Conservation (phyloP, 345 rosid genomes). For the Ceriops tagal region DNA sequence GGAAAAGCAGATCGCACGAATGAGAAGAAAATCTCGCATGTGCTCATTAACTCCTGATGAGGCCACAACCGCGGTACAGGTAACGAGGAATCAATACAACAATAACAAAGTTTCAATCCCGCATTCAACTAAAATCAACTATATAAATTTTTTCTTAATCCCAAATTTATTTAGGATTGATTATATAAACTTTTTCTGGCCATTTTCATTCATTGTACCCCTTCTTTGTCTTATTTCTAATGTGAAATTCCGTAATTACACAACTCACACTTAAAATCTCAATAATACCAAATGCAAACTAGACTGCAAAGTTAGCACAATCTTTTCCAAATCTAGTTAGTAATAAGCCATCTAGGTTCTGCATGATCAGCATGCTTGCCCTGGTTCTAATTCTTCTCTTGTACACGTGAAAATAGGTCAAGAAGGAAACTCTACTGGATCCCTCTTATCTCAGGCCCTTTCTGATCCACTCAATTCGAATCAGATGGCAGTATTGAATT, state of each 20-base stretch:
- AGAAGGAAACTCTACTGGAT: conserved; percentile 9
- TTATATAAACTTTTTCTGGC: too few species aligned
- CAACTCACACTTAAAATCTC: too few species aligned
- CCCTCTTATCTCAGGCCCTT: conserved; percentile 1
- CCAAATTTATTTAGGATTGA: too few species aligned
- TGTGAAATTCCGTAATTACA: too few species aligned
- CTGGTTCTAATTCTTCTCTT: neutral
- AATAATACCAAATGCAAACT: too few species aligned
- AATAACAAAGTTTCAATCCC: too few species aligned
- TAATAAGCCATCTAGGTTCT: neutral
- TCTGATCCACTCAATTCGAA: neutral
- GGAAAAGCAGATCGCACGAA: neutral
- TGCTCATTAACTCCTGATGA: conserved; percentile 17
- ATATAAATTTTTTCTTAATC: too few species aligned
- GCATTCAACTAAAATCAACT: too few species aligned
- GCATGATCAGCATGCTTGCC: neutral
- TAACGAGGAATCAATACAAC: conserved; percentile 2
- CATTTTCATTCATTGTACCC: too few species aligned
- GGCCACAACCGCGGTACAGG: neutral
- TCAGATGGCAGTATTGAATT: conserved; percentile 15
- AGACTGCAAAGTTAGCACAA: neutral
- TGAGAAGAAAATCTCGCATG: conserved; percentile 1
- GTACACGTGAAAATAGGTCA: neutral
- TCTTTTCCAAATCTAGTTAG: conserved; percentile 14
- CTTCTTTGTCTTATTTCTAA: too few species aligned